Evolutionary conservation across 1,284 basidiomycete species (phyloP).

Genomic region (Heterobasidion occidentale): DNA sequence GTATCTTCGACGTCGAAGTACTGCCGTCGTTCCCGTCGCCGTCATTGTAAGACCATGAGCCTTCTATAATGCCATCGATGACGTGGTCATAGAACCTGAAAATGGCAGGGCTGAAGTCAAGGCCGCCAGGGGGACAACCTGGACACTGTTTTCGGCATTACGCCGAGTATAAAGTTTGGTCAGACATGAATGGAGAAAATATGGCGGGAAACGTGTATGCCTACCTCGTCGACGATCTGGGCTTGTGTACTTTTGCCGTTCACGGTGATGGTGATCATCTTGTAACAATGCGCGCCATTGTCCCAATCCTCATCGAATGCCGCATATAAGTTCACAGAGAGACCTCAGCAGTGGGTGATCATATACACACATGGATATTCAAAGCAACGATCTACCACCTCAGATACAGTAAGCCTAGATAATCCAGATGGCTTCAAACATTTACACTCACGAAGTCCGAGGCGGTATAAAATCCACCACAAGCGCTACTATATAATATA

Average conservation of each 20-base stretch:
- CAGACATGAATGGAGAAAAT: background rate
- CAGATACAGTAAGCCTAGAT: background rate
- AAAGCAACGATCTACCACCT: background rate
- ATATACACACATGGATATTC: background rate
- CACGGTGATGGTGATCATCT: background rate
- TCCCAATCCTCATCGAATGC: background rate
- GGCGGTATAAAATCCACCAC: background rate
- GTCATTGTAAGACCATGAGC: background rate
- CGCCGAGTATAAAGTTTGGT: too few relatives aligned
- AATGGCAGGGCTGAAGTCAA: background rate
- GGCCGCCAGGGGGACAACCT: background rate
- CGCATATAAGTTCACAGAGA: too few relatives aligned
- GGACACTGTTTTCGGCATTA: background rate
- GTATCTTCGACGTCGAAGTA: background rate
- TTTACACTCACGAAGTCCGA: background rate
- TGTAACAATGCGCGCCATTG: background rate
- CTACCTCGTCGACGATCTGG: background rate
- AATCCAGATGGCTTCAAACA: background rate
- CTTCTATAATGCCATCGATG: background rate
- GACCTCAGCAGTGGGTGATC: too few relatives aligned
- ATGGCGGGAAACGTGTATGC: background rate
- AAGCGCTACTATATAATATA: background rate
- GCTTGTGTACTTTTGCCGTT: background rate
- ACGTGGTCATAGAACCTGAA: background rate
- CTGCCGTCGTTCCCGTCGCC: background rate